Evolutionary conservation across 306 rosid species (phyloP).

Genomic region (Herpetospermum pedunculosum): DNA sequence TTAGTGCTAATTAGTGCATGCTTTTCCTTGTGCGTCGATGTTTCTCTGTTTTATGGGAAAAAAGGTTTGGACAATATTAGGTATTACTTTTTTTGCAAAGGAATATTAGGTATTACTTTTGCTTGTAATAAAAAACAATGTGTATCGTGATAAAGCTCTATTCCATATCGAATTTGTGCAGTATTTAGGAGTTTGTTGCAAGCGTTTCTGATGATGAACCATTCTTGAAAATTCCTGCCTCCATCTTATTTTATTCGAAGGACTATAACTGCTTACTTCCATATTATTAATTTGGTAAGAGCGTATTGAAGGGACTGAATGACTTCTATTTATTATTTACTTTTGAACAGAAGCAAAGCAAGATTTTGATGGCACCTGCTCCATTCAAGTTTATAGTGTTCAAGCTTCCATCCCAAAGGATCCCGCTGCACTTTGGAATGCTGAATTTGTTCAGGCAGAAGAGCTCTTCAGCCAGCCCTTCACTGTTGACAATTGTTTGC

Average conservation of each 20-base stretch:
- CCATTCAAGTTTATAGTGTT: conserved; percentile 85
- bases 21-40: neutral
- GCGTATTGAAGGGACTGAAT: neutral
- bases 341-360: conserved; percentile 66
- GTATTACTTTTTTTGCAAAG: neutral
- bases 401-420: conserved; percentile 90
- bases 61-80: neutral
- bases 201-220: neutral
- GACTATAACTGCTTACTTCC: neutral
- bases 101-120: neutral
- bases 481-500: conserved; percentile 59
- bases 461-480: conserved; percentile 78
- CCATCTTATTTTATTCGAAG: neutral
- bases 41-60: neutral
- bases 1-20: neutral
- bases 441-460: conserved; percentile 88
- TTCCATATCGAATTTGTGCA: neutral
- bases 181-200: neutral
- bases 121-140: neutral
- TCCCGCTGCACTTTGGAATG: conserved; percentile 80
- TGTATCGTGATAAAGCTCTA: neutral
- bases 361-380: conserved; percentile 73
- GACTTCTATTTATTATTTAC: conserved; percentile 2
- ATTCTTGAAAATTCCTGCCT: neutral
- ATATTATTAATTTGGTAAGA: too few species aligned